Evolutionary conservation across 352 stramenopile species (phyloP).

Genomic region (Stramenopiles sp.): DNA sequence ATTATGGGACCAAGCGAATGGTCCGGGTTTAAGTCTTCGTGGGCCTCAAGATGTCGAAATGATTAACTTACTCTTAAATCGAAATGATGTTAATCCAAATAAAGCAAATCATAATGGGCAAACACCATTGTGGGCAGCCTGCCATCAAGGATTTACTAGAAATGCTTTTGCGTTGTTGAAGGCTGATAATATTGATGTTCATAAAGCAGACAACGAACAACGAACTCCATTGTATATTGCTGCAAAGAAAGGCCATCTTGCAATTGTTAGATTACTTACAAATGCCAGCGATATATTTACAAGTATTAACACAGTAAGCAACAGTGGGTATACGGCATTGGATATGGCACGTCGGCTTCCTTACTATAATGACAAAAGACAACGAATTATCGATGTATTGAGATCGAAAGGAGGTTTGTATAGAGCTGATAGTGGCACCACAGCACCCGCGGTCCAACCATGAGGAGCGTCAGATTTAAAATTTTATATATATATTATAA

Average conservation of each 20-base stretch:
- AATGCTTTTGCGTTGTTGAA: slow-evolving; percentile 22
- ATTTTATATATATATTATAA: no score
- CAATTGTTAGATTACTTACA: slow-evolving; percentile 23
- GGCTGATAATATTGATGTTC: neutral
- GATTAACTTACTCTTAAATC: slow-evolving; percentile 20
- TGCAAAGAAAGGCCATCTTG: slow-evolving; percentile 23
- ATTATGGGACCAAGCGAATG: slow-evolving; percentile 25
- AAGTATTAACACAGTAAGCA: no score
- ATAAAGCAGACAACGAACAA: neutral
- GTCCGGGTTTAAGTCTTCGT: no score
- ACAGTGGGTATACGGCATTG: no score
- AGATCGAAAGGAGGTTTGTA: no score
- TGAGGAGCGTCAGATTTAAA: no score
- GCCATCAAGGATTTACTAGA: slow-evolving; percentile 22
- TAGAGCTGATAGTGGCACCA: no score
- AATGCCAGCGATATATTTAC: no score
- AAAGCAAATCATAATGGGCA: slow-evolving; percentile 17
- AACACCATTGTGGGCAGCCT: slow-evolving; percentile 26
- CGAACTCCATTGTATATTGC: slow-evolving; percentile 11
- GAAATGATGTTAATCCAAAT: neutral
- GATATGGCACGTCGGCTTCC: no score
- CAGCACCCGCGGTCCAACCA: no score
- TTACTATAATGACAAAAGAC: no score
- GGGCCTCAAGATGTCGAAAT: slow-evolving; percentile 23
- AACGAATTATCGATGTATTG: no score